Evolutionary conservation across 345 rosid genomes (phyloP).

Genomic region (Dipteronia dyeriana): DNA sequence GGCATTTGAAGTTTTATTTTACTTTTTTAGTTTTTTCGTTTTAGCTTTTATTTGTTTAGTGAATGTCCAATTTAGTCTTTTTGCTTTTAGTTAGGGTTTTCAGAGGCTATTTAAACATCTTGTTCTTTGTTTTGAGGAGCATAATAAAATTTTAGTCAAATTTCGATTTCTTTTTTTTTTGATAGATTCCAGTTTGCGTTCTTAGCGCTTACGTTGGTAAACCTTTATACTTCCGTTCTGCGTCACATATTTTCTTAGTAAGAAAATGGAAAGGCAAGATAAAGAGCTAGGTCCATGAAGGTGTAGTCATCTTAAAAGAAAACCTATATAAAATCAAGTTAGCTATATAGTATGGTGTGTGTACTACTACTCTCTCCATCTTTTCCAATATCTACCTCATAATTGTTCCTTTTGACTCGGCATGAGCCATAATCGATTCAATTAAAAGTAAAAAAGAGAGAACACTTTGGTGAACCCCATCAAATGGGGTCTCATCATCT

Average conservation of each 20-base stretch:
- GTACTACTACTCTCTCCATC: neutral
- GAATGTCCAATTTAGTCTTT: too few relatives aligned
- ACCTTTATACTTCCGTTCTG: too few relatives aligned
- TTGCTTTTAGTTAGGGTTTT: too few relatives aligned
- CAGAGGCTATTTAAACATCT: too few relatives aligned
- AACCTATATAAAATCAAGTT: neutral
- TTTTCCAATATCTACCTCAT: conserved; percentile 24
- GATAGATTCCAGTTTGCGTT: too few relatives aligned
- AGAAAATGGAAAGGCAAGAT: neutral
- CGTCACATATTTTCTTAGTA: neutral
- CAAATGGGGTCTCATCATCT: conserved; percentile 2
- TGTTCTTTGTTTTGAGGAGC: too few relatives aligned
- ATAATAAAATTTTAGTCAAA: too few relatives aligned
- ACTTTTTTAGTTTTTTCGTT: too few relatives aligned
- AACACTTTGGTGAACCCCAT: neutral
- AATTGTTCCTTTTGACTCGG: conserved; percentile 33
- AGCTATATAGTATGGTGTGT: neutral
- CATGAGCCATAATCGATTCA: conserved; percentile 1
- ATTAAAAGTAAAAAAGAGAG: neutral
- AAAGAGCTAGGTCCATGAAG: neutral
- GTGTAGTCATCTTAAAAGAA: neutral
- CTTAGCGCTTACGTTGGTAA: too few relatives aligned
- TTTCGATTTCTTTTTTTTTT: too few relatives aligned
- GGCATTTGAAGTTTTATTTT: too few relatives aligned
- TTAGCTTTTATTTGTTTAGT: too few relatives aligned